Evolutionary conservation across 75 land plant genomes (phyloP), one percentile per base, ranked within the genome.

Genomic region (Chamaecyparis obtusa): DNA sequence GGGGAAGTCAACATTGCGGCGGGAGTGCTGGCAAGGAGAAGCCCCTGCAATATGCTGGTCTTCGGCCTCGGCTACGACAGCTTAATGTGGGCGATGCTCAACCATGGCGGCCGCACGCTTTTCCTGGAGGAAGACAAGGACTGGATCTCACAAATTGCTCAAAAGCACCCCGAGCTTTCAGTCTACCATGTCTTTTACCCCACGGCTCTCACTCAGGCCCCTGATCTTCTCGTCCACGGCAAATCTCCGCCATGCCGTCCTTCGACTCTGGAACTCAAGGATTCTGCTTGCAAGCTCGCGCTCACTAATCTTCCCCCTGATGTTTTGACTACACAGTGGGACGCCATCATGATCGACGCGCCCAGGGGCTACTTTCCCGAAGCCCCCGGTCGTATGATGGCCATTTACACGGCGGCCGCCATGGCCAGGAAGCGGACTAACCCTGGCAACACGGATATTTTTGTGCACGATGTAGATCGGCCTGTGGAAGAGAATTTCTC

Each of bases 11-110:
- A 49, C 9, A 85, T 93, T 60, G 89, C 96, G 0, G 44, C 87
- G 49, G 80, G 82, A n/a, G 86, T 97, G 15, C 80, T 95, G 15
- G 87, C 71, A 3, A 32, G n/a, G 56, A 86, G 89, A 71, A 89
- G 94, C 39, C 96, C 97, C 17, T 94, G 96, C 94, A 95, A 94
- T 86, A 92, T 95, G 89, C 89, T 95, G 5, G 96, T 95, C 75
- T 95, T 91, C 86, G 97, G 97, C 57, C 92, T 95, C 9, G 96
- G 97, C 84, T 90, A 81, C 72, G 97, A 95, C 88, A 93, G 94
- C 86, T 90, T 89, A 71, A 88, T 95, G 91, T 95, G 97, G 97
- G 49, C 81, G 13, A 44, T 92, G 10, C 92, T 95, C 87, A 95
- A 95, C 90, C 87, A 89, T 67, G 93, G 93, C 16, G 97, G 97